Evolutionary conservation across 2,329 filamentous ascomycete genomes (phyloP), one percentile per base, ranked within the genome.

Genomic region (Zasmidium angulare): DNA sequence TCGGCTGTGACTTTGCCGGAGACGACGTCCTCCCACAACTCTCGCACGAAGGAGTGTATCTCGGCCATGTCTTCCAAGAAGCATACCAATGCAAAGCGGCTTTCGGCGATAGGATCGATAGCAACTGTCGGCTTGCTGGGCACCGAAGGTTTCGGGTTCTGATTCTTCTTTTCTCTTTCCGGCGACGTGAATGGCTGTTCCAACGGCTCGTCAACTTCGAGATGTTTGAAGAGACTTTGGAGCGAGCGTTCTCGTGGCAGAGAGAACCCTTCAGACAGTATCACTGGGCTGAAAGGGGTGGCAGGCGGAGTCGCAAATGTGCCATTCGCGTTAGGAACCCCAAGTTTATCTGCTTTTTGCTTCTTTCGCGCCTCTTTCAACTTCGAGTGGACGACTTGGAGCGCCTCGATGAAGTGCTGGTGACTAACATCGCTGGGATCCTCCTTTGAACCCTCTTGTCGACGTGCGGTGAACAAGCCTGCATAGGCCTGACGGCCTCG

Each of bases 341-440:
- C 26, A 29, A 6, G 6, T 24, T 24, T 53, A 17, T 40, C 26
- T 17, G 20, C 24, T 21, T 23, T 53, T 11, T 47, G 26, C 40
- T 17, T 22, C 53, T 24, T 55, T 40, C 36, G 21, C 22, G 53
- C 43, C 22, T 55, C 53, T 40, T 20, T 46, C 53, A 55, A 31
- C 2, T 10, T 31, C 23, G 4, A 9, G 20, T 47, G 19, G 9
- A 55, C n/a, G 6, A 11, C 29, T 40, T 26, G 12, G 3, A 55
- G 26, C 21, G 46, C 53, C 9, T 47, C 26, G 4, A 55, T 46
- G 4, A 55, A 46, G n/a, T 55, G 40, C 22, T 22, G 40, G 29
- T 55, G 53, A 10, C 40, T 22, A 3, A n/a, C 21, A 6, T 55
- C 43, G n/a, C 26, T 29, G 26, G 6, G 4, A 29, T 29, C 26